These are phyloP conservation scores for Suillus alpinus DNA, from an alignment of 768 basidiomycete genomes.

Conservation along the genomic window DNA sequence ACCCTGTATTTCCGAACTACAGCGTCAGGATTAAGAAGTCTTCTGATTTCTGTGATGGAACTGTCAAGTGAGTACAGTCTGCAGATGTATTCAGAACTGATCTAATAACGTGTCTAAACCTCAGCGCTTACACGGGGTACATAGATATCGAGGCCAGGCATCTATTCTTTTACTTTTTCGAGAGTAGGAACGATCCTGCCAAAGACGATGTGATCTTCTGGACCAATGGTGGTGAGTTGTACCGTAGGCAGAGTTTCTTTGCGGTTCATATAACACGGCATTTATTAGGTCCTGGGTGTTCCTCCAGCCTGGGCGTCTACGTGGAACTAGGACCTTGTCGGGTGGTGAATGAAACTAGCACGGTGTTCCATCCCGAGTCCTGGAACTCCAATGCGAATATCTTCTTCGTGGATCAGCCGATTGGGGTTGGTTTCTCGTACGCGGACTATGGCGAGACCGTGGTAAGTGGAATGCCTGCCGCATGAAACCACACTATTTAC, in stretches of 20 bases:
- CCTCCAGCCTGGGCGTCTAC: constrained; percentile 61
- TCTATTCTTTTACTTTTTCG: constrained; percentile 75
- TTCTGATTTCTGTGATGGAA: constrained; percentile 37
- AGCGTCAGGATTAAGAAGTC: constrained; percentile 40
- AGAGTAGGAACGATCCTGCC: constrained; percentile 57
- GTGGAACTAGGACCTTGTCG: constrained; percentile 79
- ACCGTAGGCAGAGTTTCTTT: constrained; percentile 9
- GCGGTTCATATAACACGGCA: not conserved
- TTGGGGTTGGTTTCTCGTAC: constrained; percentile 47
- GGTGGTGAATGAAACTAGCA: constrained; percentile 47
- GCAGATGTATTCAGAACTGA: not conserved
- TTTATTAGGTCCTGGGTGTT: constrained; percentile 45
- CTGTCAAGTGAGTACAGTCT: constrained; percentile 31
- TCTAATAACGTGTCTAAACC: not conserved
- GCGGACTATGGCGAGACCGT: constrained; percentile 41
- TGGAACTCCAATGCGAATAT: constrained; percentile 65
- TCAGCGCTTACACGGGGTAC: constrained; percentile 61
- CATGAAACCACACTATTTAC: constrained; percentile 1
- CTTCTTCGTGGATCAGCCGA: constrained; percentile 47
- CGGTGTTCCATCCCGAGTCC: constrained; percentile 54
- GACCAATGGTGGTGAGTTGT: constrained; percentile 53
- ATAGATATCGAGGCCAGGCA: constrained; percentile 66
- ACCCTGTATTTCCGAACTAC: constrained; percentile 44
- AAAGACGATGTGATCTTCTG: constrained; percentile 59
- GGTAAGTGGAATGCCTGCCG: constrained; percentile 21